phyloP scores from a whole-genome alignment of 768 basidiomycete genomes.

The Suillus sp. region DNA sequence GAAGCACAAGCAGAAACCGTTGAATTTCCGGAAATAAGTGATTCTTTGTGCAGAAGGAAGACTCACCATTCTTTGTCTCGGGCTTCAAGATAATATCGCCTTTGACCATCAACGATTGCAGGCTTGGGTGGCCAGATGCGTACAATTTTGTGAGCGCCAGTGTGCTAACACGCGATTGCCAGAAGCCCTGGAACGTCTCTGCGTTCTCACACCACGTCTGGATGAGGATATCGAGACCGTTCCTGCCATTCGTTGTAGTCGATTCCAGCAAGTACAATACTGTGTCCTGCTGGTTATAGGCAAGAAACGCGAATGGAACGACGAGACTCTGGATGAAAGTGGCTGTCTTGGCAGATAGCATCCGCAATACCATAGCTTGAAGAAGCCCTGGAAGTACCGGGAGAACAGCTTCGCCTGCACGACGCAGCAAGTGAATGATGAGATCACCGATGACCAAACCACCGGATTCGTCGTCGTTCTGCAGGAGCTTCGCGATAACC shows the following conservation, averaged over 20 bases:
- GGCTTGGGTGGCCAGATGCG: slow-evolving; percentile 59
- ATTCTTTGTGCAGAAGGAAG: slow-evolving; percentile 14
- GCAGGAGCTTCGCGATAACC: slow-evolving; percentile 76
- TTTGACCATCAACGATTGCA: slow-evolving; percentile 77
- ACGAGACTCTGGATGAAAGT: slow-evolving; percentile 92
- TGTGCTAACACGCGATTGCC: slow-evolving; percentile 86
- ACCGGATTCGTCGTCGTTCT: slow-evolving; percentile 84
- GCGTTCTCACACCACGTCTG: slow-evolving; percentile 94
- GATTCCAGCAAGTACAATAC: slow-evolving; percentile 78
- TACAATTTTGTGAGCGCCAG: slow-evolving; percentile 81
- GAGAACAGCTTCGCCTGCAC: slow-evolving; percentile 75
- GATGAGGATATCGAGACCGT: slow-evolving; percentile 84
- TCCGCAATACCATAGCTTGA: slow-evolving; percentile 78
- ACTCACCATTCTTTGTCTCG: slow-evolving; percentile 79
- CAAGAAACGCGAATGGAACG: slow-evolving; percentile 91
- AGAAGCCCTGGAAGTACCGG: slow-evolving; percentile 88
- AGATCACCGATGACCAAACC: slow-evolving; percentile 94
- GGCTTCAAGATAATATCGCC: slow-evolving; percentile 89
- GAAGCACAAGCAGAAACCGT: slow-evolving; percentile 27
- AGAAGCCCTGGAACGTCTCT: slow-evolving; percentile 93
- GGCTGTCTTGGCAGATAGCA: slow-evolving; percentile 85
- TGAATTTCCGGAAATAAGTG: slow-evolving; percentile 17
- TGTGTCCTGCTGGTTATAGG: slow-evolving; percentile 82
- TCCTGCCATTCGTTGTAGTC: slow-evolving; percentile 57
- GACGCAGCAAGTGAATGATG: slow-evolving; percentile 88